A percentile compares a stretch with the other conserved stretches of the same genome.
phyloP scores from a whole-genome alignment of 352 stramenopile genomes.

The Blastocystis sp. region DNA sequence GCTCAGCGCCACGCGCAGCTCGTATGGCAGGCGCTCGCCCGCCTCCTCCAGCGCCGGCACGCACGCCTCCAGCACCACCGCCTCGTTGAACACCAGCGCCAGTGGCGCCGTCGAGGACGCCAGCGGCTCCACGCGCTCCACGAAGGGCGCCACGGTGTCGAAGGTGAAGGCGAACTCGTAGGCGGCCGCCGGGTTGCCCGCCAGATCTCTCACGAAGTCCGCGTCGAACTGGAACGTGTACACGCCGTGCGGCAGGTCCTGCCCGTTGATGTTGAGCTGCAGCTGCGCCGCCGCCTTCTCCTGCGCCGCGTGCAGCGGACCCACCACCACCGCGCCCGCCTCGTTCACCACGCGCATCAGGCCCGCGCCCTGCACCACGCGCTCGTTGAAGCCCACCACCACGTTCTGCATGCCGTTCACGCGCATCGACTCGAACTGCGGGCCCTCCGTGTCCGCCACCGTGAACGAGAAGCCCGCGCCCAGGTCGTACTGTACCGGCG shows the following conservation, averaged over 20 bases:
- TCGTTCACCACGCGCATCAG: not conserved
- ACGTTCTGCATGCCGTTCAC: not conserved
- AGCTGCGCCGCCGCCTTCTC: not conserved
- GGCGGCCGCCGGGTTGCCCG: not conserved
- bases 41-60: not conserved
- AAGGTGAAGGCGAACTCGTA: slow-evolving; percentile 7
- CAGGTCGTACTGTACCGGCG: slow-evolving; percentile 31
- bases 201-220: slow-evolving; percentile 39
- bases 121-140: not conserved
- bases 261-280: not conserved
- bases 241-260: slow-evolving; percentile 44
- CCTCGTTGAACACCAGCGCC: slow-evolving; percentile 15
- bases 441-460: slow-evolving; percentile 54
- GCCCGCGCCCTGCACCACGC: slow-evolving; percentile 13
- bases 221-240: slow-evolving; percentile 37
- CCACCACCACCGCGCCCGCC: not conserved
- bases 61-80: not conserved
- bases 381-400: slow-evolving; percentile 42
- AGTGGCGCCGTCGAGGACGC: not conserved
- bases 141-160: slow-evolving; percentile 16
- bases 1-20: not conserved
- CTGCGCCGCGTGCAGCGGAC: not conserved
- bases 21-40: not conserved
- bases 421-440: not conserved
- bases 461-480: slow-evolving; percentile 45